A percentile compares a stretch with the other conserved stretches of the same genome.
Evolutionary conservation across 2,329 filamentous ascomycete species (phyloP).

Genomic region (Penicillium concentricum): DNA sequence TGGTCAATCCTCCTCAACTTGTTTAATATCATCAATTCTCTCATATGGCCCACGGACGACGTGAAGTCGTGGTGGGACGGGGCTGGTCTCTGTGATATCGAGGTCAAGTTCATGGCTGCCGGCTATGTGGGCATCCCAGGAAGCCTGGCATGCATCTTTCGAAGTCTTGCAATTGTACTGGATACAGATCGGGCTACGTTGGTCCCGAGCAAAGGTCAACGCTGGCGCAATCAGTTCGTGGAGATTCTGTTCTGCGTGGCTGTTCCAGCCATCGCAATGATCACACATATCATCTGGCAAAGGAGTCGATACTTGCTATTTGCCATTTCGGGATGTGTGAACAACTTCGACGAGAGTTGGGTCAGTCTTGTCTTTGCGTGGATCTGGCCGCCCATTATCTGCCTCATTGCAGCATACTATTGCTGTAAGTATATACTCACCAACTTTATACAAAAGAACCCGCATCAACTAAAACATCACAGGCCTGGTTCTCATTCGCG

Average conservation of each 20-base stretch:
- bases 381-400: constrained; percentile 58
- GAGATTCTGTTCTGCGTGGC: constrained; percentile 58
- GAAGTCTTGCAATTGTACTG: constrained; percentile 60
- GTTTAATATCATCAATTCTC: constrained; percentile 59
- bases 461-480: not conserved
- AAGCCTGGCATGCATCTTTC: constrained; percentile 58
- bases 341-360: constrained; percentile 58
- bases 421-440: constrained; percentile 50
- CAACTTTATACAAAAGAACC: not conserved
- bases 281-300: constrained; percentile 61
- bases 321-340: constrained; percentile 59
- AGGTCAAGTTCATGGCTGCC: constrained; percentile 58
- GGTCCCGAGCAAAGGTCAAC: constrained; percentile 50
- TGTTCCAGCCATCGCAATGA: constrained; percentile 56
- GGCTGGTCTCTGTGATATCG: constrained; percentile 62
- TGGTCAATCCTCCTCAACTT: constrained; percentile 59
- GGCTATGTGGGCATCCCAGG: constrained; percentile 54
- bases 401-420: constrained; percentile 55
- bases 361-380: constrained; percentile 53
- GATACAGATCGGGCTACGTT: constrained; percentile 57
- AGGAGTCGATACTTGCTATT: constrained; percentile 58
- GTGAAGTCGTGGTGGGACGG: constrained; percentile 58
- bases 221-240: constrained; percentile 47
- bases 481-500: constrained; percentile 62
- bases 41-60: constrained; percentile 64